phyloP scores from a whole-genome alignment of 345 rosid species.

The Excoecaria agallocha region DNA sequence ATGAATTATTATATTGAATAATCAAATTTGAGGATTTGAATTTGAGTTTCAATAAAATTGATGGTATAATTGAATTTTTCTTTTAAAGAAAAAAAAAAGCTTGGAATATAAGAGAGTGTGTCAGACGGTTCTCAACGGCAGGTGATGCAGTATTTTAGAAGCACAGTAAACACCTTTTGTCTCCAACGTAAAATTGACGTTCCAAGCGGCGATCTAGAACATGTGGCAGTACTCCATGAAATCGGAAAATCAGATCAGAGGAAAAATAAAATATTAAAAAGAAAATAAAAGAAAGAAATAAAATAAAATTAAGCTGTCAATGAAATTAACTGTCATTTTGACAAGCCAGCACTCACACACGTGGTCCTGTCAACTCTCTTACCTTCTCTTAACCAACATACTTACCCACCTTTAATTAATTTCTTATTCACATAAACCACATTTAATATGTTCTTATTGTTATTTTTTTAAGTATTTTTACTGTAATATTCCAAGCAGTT shows the following conservation, averaged over 20 bases:
- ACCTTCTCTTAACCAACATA: not conserved
- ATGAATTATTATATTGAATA: no score
- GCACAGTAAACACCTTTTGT: not conserved
- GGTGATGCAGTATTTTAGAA: not conserved
- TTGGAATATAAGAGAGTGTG: not conserved
- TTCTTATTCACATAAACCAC: no score
- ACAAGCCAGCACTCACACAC: conserved; percentile 7
- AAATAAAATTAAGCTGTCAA: not conserved
- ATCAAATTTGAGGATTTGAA: no score
- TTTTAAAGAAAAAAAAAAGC: no score
- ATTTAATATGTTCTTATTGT: no score
- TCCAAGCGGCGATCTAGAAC: not conserved
- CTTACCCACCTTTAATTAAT: not conserved
- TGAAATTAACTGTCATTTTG: not conserved
- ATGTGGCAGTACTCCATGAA: not conserved
- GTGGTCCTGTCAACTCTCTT: conserved; percentile 1
- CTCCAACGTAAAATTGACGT: conserved; percentile 1
- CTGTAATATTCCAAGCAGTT: no score
- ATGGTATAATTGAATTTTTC: no score
- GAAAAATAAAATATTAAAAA: no score
- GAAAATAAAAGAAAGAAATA: not conserved
- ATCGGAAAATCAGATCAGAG: not conserved
- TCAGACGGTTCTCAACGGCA: not conserved
- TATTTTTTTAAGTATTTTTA: no score
- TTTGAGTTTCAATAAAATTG: no score